Base-by-base conservation (phyloP, 1,139 yeast species). In the Pichia sp. region DNA sequence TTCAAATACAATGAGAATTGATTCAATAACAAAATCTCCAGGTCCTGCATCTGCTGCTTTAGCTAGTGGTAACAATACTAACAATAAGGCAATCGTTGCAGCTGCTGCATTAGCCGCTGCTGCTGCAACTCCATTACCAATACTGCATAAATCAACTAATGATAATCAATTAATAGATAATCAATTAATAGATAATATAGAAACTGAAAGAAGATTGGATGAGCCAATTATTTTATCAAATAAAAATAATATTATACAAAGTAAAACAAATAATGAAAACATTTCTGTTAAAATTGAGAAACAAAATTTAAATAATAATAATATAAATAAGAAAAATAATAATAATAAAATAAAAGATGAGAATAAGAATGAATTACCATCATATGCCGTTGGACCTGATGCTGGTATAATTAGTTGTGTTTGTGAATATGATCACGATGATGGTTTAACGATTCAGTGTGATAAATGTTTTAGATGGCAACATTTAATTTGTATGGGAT, bases 391-490 rank as follows among this genome's bases (percentile, higher is more conserved):
- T 1, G 86, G 80, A 54, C 85, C 87, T 1, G 95, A 88, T 62
- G 75, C 89, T 4, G 96, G 96, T 0, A 68, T 82, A 2, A 90
- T 90, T 49, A 88, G 96, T 3, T 90, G 98, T 68, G 79, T 90
- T 4, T 90, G 98, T 70, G 90, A 83, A 0, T 81, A 75, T 56
- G 88, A 83, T 50, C 96, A 90, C 56, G 97, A 90, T 65, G 97
- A 90, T 62, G 97, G 97, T 1, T 88, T 87, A 64, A 89, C 97
- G 1, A 86, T 90, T 53, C 97, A 89, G 65, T 90, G 97, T 69
- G 96, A 89, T 63, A 75, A 79, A 43, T 90, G 97, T 65, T 83
- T 78, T 66, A 79, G 96, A 54, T 90, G 97, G 97, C 96, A 89
- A 63, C 97, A 90, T 68, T 90, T 95, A 42, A 73, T 79, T 29